Conservation (phyloP, 192 early-diverging fungal species). For the Linnemannia hyalina region DNA sequence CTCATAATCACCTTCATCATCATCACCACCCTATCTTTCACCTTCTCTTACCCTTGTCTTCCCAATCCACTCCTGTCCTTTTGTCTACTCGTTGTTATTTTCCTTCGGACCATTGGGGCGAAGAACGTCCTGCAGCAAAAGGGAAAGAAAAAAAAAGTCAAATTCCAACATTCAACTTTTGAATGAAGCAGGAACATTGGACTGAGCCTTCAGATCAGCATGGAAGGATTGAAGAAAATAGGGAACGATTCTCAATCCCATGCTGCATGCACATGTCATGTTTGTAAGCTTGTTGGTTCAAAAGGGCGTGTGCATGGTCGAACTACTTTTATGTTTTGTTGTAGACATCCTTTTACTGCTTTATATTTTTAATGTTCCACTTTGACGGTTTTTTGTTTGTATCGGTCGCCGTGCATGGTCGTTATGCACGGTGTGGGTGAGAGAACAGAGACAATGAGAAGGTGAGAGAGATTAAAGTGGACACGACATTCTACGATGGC, state of each 20-base stretch:
- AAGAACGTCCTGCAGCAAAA: not conserved
- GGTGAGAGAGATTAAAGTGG: not conserved
- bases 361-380: constrained; percentile 14
- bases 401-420: constrained; percentile 24
- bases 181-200: constrained; percentile 2
- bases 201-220: not conserved
- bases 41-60: constrained; percentile 3
- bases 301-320: constrained; percentile 2
- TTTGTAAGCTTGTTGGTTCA: constrained; percentile 19
- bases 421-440: constrained; percentile 14
- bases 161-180: not conserved
- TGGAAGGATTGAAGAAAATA: constrained; percentile 6
- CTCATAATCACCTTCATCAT: not conserved
- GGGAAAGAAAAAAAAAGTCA: not conserved
- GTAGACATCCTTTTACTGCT: constrained; percentile 10
- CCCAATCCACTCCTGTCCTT: not conserved
- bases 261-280: constrained; percentile 22
- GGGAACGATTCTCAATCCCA: constrained; percentile 31
- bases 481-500: not conserved
- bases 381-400: constrained; percentile 2
- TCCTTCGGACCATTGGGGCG: not conserved
- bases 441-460: not conserved
- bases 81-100: not conserved
- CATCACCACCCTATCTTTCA: constrained; percentile 8
- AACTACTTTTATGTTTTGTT: constrained; percentile 1